Conservation (phyloP, 2,329 filamentous ascomycete species). For the Fulvia fulva region DNA sequence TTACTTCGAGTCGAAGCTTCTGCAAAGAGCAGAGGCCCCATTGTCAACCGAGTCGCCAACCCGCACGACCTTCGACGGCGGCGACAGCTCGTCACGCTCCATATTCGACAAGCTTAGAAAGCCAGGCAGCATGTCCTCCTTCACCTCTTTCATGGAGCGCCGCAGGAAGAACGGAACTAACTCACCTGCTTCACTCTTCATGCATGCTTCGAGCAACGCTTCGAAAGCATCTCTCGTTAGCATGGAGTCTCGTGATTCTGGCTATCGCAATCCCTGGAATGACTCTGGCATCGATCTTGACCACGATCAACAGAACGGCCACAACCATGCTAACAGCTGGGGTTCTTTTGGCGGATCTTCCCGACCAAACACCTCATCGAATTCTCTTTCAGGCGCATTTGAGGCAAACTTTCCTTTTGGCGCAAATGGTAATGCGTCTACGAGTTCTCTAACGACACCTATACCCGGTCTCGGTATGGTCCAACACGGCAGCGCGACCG, state of each 20-base stretch:
- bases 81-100: slow-evolving; percentile 72
- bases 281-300: slow-evolving; percentile 96
- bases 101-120: slow-evolving; percentile 91
- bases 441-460: slow-evolving; percentile 36
- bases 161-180: slow-evolving; percentile 91
- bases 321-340: slow-evolving; percentile 44
- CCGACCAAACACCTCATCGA: slow-evolving; percentile 61
- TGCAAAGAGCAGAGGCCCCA: slow-evolving; percentile 83
- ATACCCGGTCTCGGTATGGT: slow-evolving; percentile 38
- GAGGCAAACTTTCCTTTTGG: slow-evolving; percentile 63
- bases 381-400: slow-evolving; percentile 59
- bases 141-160: slow-evolving; percentile 91
- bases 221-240: slow-evolving; percentile 95
- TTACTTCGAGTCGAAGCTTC: slow-evolving; percentile 93
- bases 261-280: slow-evolving; percentile 96
- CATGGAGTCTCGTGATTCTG: slow-evolving; percentile 91
- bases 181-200: slow-evolving; percentile 72
- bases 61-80: slow-evolving; percentile 74
- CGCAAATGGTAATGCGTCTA: slow-evolving; percentile 38
- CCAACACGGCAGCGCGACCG: slow-evolving; percentile 17
- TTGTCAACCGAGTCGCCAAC: slow-evolving; percentile 81
- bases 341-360: slow-evolving; percentile 48
- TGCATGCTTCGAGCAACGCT: slow-evolving; percentile 76
- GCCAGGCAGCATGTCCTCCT: slow-evolving; percentile 88
- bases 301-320: slow-evolving; percentile 56